These are phyloP conservation scores for Cymbidium sinense DNA, from an alignment of 106 monocot species.

Conservation along the genomic window DNA sequence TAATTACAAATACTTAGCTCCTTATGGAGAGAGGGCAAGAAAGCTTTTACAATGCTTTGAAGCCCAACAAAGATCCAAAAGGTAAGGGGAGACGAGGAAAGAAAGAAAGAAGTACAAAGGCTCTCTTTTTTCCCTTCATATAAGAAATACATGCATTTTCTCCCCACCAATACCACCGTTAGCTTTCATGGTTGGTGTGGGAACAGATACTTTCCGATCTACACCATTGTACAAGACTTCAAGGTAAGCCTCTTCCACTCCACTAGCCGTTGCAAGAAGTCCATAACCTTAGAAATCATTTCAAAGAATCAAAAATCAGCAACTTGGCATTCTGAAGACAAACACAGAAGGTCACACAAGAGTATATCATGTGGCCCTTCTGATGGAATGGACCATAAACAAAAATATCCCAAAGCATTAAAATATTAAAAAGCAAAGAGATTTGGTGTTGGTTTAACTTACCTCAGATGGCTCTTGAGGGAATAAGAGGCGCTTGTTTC, in stretches of 20 bases:
- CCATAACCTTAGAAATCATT: conserved; percentile 25
- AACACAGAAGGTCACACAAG: conserved; percentile 1
- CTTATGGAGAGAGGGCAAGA: conserved; percentile 2
- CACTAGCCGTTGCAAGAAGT: conserved; percentile 37
- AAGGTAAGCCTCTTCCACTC: conserved; percentile 30
- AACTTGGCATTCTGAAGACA: conserved; percentile 7
- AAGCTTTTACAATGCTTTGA: conserved; percentile 17
- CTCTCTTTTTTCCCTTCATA: neutral
- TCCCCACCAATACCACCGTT: neutral
- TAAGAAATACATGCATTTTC: neutral
- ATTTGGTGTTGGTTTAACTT: conserved; percentile 4
- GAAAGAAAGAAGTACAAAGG: neutral
- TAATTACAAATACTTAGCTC: conserved; percentile 8
- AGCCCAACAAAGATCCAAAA: conserved; percentile 16
- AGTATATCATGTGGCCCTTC: conserved; percentile 10
- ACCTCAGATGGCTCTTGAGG: conserved; percentile 74
- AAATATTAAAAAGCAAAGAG: neutral
- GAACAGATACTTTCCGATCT: neutral
- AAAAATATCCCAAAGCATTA: conserved; percentile 9
- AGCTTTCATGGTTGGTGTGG: neutral
- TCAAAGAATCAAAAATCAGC: conserved; percentile 6
- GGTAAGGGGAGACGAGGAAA: neutral
- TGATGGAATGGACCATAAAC: neutral
- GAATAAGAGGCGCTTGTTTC: conserved; percentile 80
- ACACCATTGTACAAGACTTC: conserved; percentile 11